Evolutionary conservation across 1,284 basidiomycete genomes (phyloP).

Genomic region (Cryptococcus sp.): DNA sequence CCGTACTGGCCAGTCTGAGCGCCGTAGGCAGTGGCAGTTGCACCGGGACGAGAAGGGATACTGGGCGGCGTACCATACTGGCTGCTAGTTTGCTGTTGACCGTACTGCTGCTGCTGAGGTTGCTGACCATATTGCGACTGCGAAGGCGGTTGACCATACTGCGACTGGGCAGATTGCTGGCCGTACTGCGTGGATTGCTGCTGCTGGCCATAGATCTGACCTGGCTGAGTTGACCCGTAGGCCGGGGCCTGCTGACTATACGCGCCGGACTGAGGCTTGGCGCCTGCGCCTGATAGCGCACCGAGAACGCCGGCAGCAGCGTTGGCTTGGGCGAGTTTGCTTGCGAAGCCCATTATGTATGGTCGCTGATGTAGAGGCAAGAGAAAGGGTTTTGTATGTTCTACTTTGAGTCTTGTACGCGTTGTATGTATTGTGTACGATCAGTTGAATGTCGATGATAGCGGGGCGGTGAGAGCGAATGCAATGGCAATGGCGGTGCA

Average conservation of each 20-base stretch:
- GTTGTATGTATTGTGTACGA: no score
- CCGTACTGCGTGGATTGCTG: slow-evolving; percentile 7
- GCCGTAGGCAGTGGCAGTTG: background rate
- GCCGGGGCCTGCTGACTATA: slow-evolving; percentile 3
- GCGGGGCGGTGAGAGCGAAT: no score
- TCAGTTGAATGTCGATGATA: no score
- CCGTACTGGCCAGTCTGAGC: slow-evolving; percentile 10
- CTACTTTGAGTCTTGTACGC: no score
- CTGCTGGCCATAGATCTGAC: background rate
- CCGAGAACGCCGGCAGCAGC: slow-evolving; percentile 14
- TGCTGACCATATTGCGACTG: background rate
- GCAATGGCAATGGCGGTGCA: no score
- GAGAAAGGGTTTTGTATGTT: no score
- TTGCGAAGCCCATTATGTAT: slow-evolving; percentile 22
- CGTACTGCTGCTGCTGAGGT: background rate
- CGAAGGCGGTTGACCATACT: slow-evolving; percentile 10
- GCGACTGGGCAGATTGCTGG: slow-evolving; percentile 5
- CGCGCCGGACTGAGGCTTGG: slow-evolving; percentile 14
- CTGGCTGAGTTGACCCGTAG: slow-evolving; percentile 7
- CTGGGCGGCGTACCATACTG: background rate
- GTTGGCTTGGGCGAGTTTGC: slow-evolving; percentile 24
- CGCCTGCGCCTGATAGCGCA: slow-evolving; percentile 14
- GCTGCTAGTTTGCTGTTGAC: background rate
- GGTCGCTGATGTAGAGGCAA: no score
- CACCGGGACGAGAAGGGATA: background rate